Evolutionary conservation across 345 rosid species (phyloP), one percentile per base, ranked within the genome.

Genomic region (Brassica juncea): DNA sequence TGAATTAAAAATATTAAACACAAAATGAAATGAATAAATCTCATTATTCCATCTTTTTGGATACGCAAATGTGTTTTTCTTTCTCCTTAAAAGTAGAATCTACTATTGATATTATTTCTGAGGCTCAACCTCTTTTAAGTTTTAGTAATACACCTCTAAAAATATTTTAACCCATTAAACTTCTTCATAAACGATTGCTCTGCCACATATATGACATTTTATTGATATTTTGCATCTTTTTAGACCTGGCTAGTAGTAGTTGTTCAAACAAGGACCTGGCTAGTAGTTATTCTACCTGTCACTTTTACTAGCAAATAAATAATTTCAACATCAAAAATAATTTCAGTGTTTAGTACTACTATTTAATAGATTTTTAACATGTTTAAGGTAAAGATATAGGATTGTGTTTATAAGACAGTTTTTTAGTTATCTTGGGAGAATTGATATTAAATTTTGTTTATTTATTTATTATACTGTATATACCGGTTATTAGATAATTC

Each of bases 1-100:
- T 6, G 10, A 16, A 15, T 11, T 25, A 3, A 60, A 60, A 60
- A 27, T 54, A n/a, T n/a, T n/a, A n/a, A 25, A 25, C 27, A 59
- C 64, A 59, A 59, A 60, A 60, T 60, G 8, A 61, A 62, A 28
- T 39, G 32, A 35, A 19, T 2, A 66, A 42, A 39, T 67, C 11
- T 42, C 71, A 42, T 14, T 39, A 16, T 54, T 61, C 15, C 34
- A 42, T 42, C 71, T 42, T 12, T 67, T 39, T 66, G 70, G 55
- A 39, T 39, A 21, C 19, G 37, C 35, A 28, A 11, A 60, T 27
- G 35, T 60, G 65, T 30, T 27, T n/a, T 39, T 39, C 19, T 49
- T 49, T 49, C 19, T 42, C 42, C 15, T 9, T 23, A 11, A 67
- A 21, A 39, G 32, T 67, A 39, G 71, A 39, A 21, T 42, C 32